Percentiles rank a stretch among this genome's conserved stretches.
Conservation (phyloP, 345 rosid genomes). For the Isatis tinctoria region DNA sequence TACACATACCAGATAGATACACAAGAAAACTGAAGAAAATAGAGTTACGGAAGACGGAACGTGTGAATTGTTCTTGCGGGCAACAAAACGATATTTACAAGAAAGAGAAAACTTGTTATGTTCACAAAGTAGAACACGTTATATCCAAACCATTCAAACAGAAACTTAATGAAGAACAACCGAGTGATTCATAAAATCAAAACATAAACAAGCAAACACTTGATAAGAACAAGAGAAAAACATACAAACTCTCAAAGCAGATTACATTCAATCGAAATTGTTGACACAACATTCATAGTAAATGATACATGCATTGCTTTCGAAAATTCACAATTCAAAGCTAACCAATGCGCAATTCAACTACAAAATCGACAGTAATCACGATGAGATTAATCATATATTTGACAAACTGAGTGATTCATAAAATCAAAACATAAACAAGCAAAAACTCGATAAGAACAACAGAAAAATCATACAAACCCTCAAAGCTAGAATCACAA, state of each 20-base stretch:
- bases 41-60: too few relatives aligned
- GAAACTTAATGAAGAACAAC: not conserved
- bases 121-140: not conserved
- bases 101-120: too few relatives aligned
- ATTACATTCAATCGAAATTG: too few relatives aligned
- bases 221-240: too few relatives aligned
- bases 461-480: not conserved
- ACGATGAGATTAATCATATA: not conserved
- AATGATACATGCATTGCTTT: not conserved
- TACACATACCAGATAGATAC: not conserved
- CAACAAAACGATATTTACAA: not conserved
- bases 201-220: not conserved
- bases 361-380: slow-evolving; percentile 2
- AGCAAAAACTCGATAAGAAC: not conserved
- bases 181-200: not conserved
- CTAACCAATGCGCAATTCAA: slow-evolving; percentile 11
- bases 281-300: too few relatives aligned
- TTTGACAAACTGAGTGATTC: too few relatives aligned
- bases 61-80: not conserved
- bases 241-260: not conserved
- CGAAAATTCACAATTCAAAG: not conserved
- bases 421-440: not conserved
- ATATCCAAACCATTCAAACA: not conserved
- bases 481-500: slow-evolving; percentile 4
- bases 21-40: not conserved